Conservation (phyloP, 805 yeast genomes). For the Kuraishia hungarica region DNA sequence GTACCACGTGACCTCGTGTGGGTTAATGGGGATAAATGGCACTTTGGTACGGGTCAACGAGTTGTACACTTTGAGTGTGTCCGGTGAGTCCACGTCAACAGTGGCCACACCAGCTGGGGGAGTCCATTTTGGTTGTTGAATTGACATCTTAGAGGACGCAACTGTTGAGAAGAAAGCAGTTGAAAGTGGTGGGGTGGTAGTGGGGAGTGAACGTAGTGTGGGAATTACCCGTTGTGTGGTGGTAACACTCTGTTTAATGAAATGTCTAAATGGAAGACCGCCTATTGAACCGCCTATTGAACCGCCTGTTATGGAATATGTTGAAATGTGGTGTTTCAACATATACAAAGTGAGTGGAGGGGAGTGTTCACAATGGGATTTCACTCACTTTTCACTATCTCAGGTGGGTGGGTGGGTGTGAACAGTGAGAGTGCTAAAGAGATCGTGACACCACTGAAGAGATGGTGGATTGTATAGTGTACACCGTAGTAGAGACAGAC, state of each 20-base stretch:
- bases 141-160: not conserved
- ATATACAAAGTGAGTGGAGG: not conserved
- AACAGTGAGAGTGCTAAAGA: too few species aligned
- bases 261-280: slow-evolving; percentile 2
- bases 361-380: not conserved
- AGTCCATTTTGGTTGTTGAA: slow-evolving; percentile 19
- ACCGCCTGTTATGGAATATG: slow-evolving; percentile 3
- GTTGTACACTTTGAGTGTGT: slow-evolving; percentile 60
- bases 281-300: slow-evolving; percentile 6
- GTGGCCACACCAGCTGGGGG: slow-evolving; percentile 14
- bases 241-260: too few species aligned
- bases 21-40: slow-evolving; percentile 61
- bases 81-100: slow-evolving; percentile 17
- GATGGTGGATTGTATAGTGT: too few species aligned
- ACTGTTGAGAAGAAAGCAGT: not conserved
- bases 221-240: too few species aligned
- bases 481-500: too few species aligned
- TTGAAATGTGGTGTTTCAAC: not conserved
- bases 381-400: not conserved
- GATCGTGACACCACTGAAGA: too few species aligned
- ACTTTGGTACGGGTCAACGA: slow-evolving; percentile 77
- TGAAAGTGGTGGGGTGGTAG: too few species aligned
- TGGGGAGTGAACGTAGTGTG: too few species aligned
- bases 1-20: slow-evolving; percentile 80
- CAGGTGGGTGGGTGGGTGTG: too few species aligned